Base-by-base conservation (phyloP, 2,329 filamentous ascomycete genomes). In the Xylariales sp. region DNA sequence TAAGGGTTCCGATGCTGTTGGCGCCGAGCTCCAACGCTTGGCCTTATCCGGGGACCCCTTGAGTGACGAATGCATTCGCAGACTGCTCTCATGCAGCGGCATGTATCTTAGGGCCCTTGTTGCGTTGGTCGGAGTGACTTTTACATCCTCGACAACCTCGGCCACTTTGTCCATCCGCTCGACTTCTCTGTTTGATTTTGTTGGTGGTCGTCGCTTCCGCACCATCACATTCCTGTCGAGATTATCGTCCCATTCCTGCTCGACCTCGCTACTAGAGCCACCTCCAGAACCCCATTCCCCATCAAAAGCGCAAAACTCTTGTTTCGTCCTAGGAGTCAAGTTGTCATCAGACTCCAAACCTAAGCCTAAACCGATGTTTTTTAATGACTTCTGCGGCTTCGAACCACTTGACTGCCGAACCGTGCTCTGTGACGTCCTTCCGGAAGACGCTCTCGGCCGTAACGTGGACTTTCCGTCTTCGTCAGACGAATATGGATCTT, bases 401-500 rank as follows among this genome's bases (percentile, higher is more conserved):
- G 62, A 54, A 6, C 63, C 59, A 34, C 50, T 55, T 14, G 57
- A 46, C 32, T 61, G 66, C n/a, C 65, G 64, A 24, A 70, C 63
- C 3, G 69, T 69, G 34, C 59, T 64, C 46, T 69, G 68, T 1
- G 71, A 73, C 1, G 67, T 63, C 43, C 61, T 64, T 3, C 63
- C 50, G 9, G 67, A 74, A 9, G 57, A 47, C n/a, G 60, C n/a
- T 7, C 48, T 43, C n/a, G 62, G 64, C 19, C 67, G 63, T 18
- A 69, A 49, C 3, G 69, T 69, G 11, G 65, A 63, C 42, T 54
- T 66, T 29, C 58, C 60, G 43, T 72, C 68, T 45, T 84, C 81
- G 21, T 80, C 78, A 15, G 82, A 84, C 1, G 77, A 78, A 14
- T 71, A 72, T 1, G 76, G 73, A 32, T 76, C 74, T 60, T 89